These are phyloP conservation scores for Trichothecium sympodiale DNA, from an alignment of 2,329 filamentous ascomycete species.

Conservation along the genomic window DNA sequence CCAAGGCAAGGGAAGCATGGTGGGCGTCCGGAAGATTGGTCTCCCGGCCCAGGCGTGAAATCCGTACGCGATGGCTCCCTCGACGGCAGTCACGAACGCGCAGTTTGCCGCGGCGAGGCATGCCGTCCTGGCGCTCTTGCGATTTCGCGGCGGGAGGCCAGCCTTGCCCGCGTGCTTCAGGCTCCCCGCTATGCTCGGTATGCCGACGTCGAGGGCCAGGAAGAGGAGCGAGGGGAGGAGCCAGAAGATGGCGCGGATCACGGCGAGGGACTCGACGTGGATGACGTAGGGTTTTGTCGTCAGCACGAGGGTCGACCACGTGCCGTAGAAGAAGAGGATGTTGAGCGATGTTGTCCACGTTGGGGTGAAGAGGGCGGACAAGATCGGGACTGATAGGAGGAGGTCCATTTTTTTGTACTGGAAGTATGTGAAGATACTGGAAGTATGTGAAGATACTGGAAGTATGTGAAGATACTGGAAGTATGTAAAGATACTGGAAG, in stretches of 20 bases:
- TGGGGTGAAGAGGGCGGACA: conserved; percentile 55
- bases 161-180: conserved; percentile 55
- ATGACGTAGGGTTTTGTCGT: conserved; percentile 65
- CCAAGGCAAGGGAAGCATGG: conserved; percentile 41
- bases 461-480: too few species aligned
- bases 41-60: conserved; percentile 19
- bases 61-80: conserved; percentile 27
- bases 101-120: background rate
- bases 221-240: conserved; percentile 62
- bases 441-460: too few species aligned
- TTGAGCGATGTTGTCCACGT: conserved; percentile 71
- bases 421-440: too few species aligned
- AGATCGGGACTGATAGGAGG: conserved; percentile 60
- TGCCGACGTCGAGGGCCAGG: conserved; percentile 57
- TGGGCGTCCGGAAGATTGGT: conserved; percentile 35
- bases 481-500: too few species aligned
- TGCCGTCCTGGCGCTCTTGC: too few species aligned
- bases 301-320: conserved; percentile 74
- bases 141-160: conserved; percentile 40
- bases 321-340: conserved; percentile 80
- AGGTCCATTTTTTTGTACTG: conserved; percentile 45
- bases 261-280: conserved; percentile 60
- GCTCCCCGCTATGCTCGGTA: conserved; percentile 57
- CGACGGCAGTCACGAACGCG: conserved; percentile 26
- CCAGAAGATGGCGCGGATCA: conserved; percentile 59